A percentile compares a stretch with the other conserved stretches of the same genome.
Evolutionary conservation across 768 basidiomycete species (phyloP).

Genomic region (Paxillus involutus): DNA sequence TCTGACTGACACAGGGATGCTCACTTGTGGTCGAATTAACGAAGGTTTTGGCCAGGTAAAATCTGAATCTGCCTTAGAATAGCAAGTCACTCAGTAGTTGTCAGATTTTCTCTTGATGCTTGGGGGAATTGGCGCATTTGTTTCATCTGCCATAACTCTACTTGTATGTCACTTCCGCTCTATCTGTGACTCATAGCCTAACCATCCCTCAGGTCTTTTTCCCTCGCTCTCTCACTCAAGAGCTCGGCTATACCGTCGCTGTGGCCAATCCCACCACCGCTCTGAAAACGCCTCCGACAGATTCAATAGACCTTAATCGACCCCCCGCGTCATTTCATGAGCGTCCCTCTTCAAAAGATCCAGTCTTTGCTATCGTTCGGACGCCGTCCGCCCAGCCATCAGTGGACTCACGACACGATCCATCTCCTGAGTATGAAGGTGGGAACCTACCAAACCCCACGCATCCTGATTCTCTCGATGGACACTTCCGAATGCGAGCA

Average conservation of each 20-base stretch:
- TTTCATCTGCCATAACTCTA: constrained; percentile 79
- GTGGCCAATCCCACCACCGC: constrained; percentile 20
- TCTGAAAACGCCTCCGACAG: constrained; percentile 29
- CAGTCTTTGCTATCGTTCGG: constrained; percentile 23
- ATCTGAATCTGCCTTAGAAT: neutral
- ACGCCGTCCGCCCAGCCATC: constrained; percentile 17
- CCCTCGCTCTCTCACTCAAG: constrained; percentile 67
- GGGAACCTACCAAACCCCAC: constrained; percentile 25
- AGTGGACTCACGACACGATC: constrained; percentile 25
- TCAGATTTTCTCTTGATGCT: constrained; percentile 71
- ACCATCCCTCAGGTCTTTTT: constrained; percentile 60
- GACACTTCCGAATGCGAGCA: constrained; percentile 23
- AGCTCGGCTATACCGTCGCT: constrained; percentile 56
- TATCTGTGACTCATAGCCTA: neutral
- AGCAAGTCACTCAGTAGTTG: neutral
- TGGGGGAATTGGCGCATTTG: constrained; percentile 71
- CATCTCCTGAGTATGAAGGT: constrained; percentile 41
- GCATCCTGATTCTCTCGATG: constrained; percentile 18
- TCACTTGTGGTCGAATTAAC: constrained; percentile 2
- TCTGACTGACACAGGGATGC: neutral
- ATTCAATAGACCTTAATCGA: constrained; percentile 21
- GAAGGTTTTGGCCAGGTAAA: constrained; percentile 63
- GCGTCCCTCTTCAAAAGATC: constrained; percentile 25
- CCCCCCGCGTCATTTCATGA: constrained; percentile 2
- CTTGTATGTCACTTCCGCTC: constrained; percentile 47